Base-by-base conservation (phyloP, 768 basidiomycete genomes). In the Phallus indusiatus region DNA sequence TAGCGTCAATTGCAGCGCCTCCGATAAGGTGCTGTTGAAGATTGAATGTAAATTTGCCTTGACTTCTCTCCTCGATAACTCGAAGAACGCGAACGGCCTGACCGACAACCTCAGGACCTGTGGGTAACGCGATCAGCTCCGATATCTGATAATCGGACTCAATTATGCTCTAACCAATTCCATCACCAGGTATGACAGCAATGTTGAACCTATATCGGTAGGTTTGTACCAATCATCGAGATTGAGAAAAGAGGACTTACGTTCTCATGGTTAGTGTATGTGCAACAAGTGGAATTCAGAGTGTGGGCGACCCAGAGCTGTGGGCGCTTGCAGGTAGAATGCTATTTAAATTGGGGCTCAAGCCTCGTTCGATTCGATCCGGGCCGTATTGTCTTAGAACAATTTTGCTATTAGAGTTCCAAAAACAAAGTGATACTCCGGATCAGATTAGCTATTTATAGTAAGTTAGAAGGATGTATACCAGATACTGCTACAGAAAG, bases 161-260 rank as follows among this genome's bases (percentile, higher is more conserved):
- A 48, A 14, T 1, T 52, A 1, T 21, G 28, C 33, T 67, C 78
- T 47, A 67, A 92, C 94, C 95, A 66, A 99, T 98, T 61, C 96
- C 96, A 73, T 99, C 96, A 54, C 96, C 96, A n/a, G 87, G 85
- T 47, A 99, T 84, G 55, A 94, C 81, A 36, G 85, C 89, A 69
- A 99, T 82, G 63, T 85, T 86, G 73, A 89, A 96, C 56, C 94
- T 94, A 54, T 64, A 52, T 61, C 62, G 17, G 56, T 33, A 56
- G 64, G 36, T 61, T 67, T 64, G 28, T 2, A 42, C 22, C 35
- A 35, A 34, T 20, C 42, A n/a, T 47, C 53, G 46, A 62, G 17
- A 1, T n/a, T n/a, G 20, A 33, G 6, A 37, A 59, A 42, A 33
- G 11, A 22, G 50, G 35, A 20, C 35, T 36, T 56, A 22, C 12